A percentile compares a stretch with the other conserved stretches of the same genome.
Evolutionary conservation across 2,329 filamentous ascomycete genomes (phyloP).

Genomic region (Mycosphaerella sp.): DNA sequence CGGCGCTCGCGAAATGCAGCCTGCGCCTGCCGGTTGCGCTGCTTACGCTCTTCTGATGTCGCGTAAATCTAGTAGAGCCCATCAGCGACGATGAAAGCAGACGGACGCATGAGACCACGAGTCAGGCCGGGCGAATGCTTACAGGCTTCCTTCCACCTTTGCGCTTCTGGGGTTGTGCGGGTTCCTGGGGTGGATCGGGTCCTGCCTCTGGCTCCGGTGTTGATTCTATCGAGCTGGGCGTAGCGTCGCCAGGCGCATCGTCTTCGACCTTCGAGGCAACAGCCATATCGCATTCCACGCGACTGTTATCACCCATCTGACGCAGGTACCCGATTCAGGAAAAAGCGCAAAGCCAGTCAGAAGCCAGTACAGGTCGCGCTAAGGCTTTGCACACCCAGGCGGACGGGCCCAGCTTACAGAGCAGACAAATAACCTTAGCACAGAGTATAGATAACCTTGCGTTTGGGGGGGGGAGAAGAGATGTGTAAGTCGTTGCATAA

Average conservation of each 20-base stretch:
- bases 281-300: slow-evolving; percentile 37
- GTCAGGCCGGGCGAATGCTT: slow-evolving; percentile 38
- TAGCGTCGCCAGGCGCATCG: slow-evolving; percentile 37
- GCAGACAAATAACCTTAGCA: slow-evolving; percentile 26
- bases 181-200: slow-evolving; percentile 39
- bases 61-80: slow-evolving; percentile 74
- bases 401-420: slow-evolving; percentile 18
- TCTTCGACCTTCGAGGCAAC: slow-evolving; percentile 42
- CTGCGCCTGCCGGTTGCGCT: slow-evolving; percentile 93
- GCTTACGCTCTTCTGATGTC: slow-evolving; percentile 96
- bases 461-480: slow-evolving; percentile 16
- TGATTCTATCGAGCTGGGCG: slow-evolving; percentile 44
- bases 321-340: slow-evolving; percentile 40
- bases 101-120: slow-evolving; percentile 7
- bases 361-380: slow-evolving; percentile 25
- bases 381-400: slow-evolving; percentile 28
- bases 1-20: slow-evolving; percentile 93
- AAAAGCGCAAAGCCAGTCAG: slow-evolving; percentile 28
- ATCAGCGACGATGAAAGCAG: slow-evolving; percentile 4
- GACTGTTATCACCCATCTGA: slow-evolving; percentile 45
- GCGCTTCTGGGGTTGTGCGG: slow-evolving; percentile 64
- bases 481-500: slow-evolving; percentile 29
- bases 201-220: slow-evolving; percentile 43
- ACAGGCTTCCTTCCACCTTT: slow-evolving; percentile 98
- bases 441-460: slow-evolving; percentile 37